A percentile compares a stretch with the other conserved stretches of the same genome.
Evolutionary conservation across 73 alveolate species (phyloP).

Genomic region (Paramecium bursaria): DNA sequence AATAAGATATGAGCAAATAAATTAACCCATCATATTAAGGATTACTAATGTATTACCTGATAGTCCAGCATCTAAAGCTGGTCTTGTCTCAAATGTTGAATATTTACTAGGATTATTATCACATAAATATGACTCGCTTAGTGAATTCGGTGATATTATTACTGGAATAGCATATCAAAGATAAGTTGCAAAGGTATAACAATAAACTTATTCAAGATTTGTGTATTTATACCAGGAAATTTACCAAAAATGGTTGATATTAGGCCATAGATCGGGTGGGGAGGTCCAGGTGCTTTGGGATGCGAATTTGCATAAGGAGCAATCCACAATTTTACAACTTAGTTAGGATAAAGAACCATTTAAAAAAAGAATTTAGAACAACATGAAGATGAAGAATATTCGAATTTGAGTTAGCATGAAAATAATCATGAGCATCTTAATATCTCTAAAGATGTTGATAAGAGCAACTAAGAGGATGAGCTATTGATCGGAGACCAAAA

Average conservation of each 20-base stretch:
- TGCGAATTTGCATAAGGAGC: slow-evolving; percentile 55
- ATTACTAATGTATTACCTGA: slow-evolving; percentile 22
- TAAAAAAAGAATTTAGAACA: too few species aligned
- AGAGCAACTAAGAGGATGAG: too few species aligned
- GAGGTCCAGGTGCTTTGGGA: slow-evolving; percentile 46
- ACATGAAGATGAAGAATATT: too few species aligned
- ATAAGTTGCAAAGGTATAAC: not conserved
- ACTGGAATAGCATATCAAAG: slow-evolving; percentile 20
- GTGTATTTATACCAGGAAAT: not conserved
- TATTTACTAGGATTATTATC: slow-evolving; percentile 33
- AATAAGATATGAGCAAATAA: slow-evolving; percentile 4
- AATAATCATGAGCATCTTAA: too few species aligned
- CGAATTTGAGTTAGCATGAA: too few species aligned
- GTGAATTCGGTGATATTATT: slow-evolving; percentile 10
- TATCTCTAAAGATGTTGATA: too few species aligned
- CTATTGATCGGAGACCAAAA: too few species aligned
- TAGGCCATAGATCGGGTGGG: slow-evolving; percentile 15
- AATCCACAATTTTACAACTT: not conserved
- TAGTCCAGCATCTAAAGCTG: slow-evolving; percentile 45
- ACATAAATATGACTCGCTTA: not conserved
- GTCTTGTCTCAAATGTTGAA: not conserved
- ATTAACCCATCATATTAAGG: not conserved
- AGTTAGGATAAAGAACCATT: too few species aligned
- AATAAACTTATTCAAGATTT: not conserved
- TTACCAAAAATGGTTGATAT: not conserved